A percentile compares a stretch with the other conserved stretches of the same genome.
Conservation (phyloP, 2,329 filamentous ascomycete genomes). For the Cladophialophora psammophila region DNA sequence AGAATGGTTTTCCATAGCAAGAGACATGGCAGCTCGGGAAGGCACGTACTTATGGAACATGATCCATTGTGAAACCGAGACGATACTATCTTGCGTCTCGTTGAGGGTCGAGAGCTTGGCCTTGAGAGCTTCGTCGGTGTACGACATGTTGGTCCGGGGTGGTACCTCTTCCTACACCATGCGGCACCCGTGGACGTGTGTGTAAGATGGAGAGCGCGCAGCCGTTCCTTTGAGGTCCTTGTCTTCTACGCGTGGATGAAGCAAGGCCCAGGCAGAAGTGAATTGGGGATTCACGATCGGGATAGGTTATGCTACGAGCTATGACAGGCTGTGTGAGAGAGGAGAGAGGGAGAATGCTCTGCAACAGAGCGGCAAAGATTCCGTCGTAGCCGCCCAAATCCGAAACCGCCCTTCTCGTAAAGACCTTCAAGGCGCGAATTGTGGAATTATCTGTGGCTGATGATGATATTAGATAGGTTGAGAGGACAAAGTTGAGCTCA, state of each 20-base stretch:
- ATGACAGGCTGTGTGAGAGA: slow-evolving; percentile 7
- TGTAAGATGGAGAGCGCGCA: not conserved
- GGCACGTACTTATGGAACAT: slow-evolving; percentile 89
- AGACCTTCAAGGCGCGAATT: not conserved
- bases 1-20: not conserved
- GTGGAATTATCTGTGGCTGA: slow-evolving; percentile 1
- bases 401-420: not conserved
- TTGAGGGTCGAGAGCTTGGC: slow-evolving; percentile 95
- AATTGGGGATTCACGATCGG: not conserved
- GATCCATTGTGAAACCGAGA: slow-evolving; percentile 97
- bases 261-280: slow-evolving; percentile 5
- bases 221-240: not conserved
- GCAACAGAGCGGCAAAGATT: not conserved
- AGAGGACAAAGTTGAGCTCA: not conserved
- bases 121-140: slow-evolving; percentile 92
- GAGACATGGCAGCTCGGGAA: not conserved
- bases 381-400: not conserved
- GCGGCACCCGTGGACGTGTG: not conserved
- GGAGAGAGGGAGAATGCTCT: slow-evolving; percentile 3
- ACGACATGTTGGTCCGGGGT: slow-evolving; percentile 74
- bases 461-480: not conserved
- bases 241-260: slow-evolving; percentile 6
- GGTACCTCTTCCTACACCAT: not conserved
- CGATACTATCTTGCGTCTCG: slow-evolving; percentile 96
- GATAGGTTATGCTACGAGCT: slow-evolving; percentile 23